A percentile compares a stretch with the other conserved stretches of the same genome.
Evolutionary conservation across 257 asterid genomes (phyloP).

Genomic region (Ocimum tenuiflorum): DNA sequence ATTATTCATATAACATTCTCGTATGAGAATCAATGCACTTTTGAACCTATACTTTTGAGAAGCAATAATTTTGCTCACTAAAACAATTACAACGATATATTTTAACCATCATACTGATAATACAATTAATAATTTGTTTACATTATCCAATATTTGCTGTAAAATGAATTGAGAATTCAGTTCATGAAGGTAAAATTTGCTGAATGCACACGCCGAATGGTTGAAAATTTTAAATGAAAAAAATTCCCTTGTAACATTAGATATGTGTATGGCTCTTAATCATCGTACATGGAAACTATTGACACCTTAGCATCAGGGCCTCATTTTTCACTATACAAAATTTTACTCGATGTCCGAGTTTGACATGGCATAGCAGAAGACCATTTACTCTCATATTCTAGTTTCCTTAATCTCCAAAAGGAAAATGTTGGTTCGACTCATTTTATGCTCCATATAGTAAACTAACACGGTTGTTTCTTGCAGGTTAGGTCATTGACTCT

Average conservation of each 20-base stretch:
- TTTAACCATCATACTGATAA: no score
- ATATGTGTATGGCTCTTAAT: no score
- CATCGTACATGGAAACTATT: background rate
- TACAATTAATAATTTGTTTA: no score
- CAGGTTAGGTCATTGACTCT: slow-evolving; percentile 98
- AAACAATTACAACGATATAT: no score
- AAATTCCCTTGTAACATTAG: background rate
- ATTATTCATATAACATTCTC: no score
- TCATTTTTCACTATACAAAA: background rate
- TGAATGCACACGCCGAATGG: background rate
- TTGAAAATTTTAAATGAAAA: background rate
- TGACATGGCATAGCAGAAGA: background rate
- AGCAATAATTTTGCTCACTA: no score
- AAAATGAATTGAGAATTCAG: background rate
- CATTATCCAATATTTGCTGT: background rate
- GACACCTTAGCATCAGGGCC: background rate
- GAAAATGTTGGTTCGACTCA: background rate
- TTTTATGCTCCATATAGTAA: no score
- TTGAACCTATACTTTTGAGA: no score
- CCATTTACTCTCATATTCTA: background rate
- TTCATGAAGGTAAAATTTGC: background rate
- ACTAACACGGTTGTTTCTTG: slow-evolving; percentile 12
- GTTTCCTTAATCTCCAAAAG: background rate
- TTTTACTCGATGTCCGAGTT: background rate
- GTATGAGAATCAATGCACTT: no score